These are phyloP conservation scores for Candida coquimbonensis DNA, from an alignment of 805 yeast species.

Conservation along the genomic window DNA sequence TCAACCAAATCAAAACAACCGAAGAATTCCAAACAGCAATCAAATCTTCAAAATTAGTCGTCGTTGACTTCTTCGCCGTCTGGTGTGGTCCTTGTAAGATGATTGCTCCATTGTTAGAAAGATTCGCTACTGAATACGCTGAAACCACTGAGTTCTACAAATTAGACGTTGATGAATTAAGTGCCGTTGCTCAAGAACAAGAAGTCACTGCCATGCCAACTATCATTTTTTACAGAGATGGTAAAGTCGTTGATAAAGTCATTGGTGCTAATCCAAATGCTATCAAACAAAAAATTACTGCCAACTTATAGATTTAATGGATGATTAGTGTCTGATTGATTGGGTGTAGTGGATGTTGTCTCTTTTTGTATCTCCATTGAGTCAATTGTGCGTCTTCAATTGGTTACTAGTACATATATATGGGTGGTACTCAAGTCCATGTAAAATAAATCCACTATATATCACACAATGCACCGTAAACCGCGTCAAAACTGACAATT, in stretches of 20 bases:
- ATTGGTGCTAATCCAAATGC: conserved; percentile 89
- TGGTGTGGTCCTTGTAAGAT: conserved; percentile 99
- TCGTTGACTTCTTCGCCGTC: conserved; percentile 92
- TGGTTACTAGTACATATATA: too few species aligned
- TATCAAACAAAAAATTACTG: conserved; percentile 59
- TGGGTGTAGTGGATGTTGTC: not conserved
- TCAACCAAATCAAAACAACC: conserved; percentile 39
- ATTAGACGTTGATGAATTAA: conserved; percentile 85
- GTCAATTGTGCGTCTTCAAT: too few species aligned
- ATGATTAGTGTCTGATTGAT: not conserved
- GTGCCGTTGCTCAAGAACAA: conserved; percentile 62
- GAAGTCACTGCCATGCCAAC: conserved; percentile 62
- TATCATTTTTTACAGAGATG: conserved; percentile 71
- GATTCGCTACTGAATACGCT: conserved; percentile 58
- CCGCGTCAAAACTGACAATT: not conserved
- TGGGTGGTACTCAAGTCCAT: too few species aligned
- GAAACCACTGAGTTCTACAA: conserved; percentile 66
- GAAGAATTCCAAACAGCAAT: conserved; percentile 65
- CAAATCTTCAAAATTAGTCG: conserved; percentile 62
- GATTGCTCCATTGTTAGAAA: conserved; percentile 90
- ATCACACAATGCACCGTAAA: not conserved
- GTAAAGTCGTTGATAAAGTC: conserved; percentile 70
- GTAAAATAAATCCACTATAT: too few species aligned
- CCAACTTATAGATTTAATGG: conserved; percentile 34
- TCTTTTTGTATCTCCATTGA: not conserved